Evolutionary conservation across 106 monocot genomes (phyloP), one percentile per base, ranked within the genome.

Genomic region (Acanthochlamys bracteata): DNA sequence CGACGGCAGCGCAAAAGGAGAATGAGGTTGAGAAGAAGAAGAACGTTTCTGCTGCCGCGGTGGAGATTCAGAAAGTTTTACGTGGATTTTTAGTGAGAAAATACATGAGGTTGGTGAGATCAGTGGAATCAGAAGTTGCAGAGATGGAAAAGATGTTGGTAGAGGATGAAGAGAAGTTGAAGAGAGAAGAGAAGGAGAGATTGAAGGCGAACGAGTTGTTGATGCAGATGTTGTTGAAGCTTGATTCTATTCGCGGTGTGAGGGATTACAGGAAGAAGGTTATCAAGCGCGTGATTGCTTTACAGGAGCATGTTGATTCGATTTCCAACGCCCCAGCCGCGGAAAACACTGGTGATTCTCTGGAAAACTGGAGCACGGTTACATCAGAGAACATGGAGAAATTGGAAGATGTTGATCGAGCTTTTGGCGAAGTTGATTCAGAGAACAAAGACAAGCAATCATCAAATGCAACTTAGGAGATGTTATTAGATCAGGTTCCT

Each of bases 21-120:
- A 22, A 24, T 7, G 4, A 12, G 17, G 2, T 1, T 7, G 46
- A 11, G 54, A 61, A 58, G 39, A 20, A 20, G 41, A 19, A n/a
- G 7, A 20, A 20, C 64, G 47, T n/a, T n/a, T n/a, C n/a, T n/a
- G 56, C 45, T 3, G 85, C 89, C 6, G 83, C 80, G 3, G 22
- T 86, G 69, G 78, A 16, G 53, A 57, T 93, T 41, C 93, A 89
- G 76, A 83, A 59, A 57, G 76, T 51, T 14, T 54, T 55, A 22
- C 68, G 89, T 15, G 89, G 93, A 6, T 84, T 77, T 60, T 0
- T 83, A 33, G 93, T 81, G 70, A 58, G 93, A 64, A 86, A 71
- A 83, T 77, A 73, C 53, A 24, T 76, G 42, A 42, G 42, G 25
- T 46, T 26, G 3, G 73, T 76, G 42, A 42, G 57, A 16, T 53